phyloP scores from a whole-genome alignment of 176 grass and related monocot species.

The Phoenix roebelenii region DNA sequence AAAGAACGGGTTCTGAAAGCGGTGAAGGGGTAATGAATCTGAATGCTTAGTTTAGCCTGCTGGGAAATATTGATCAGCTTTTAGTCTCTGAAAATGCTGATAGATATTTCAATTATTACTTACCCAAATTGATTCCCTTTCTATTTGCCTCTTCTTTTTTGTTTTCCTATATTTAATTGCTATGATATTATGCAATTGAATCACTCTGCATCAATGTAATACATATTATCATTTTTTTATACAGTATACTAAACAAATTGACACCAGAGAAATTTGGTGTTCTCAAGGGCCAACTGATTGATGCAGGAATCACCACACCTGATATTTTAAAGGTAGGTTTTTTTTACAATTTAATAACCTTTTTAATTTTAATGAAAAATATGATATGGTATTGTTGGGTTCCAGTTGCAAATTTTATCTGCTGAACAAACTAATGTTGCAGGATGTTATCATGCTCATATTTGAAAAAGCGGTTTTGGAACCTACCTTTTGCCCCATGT shows the following conservation, averaged over 20 bases:
- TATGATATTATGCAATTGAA: too few relatives aligned
- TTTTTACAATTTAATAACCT: too few relatives aligned
- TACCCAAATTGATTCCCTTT: too few relatives aligned
- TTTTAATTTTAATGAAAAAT: too few relatives aligned
- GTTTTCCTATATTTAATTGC: too few relatives aligned
- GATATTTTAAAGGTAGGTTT: constrained; percentile 4
- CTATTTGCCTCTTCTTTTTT: too few relatives aligned
- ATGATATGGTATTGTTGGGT: too few relatives aligned
- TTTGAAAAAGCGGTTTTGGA: constrained; percentile 90
- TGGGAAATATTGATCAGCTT: too few relatives aligned
- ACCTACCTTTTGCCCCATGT: constrained; percentile 86
- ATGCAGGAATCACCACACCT: background rate
- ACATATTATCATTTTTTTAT: background rate
- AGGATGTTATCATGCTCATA: constrained; percentile 82
- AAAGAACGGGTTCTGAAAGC: constrained; percentile 91
- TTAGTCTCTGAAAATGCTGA: too few relatives aligned
- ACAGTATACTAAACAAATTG: constrained; percentile 3
- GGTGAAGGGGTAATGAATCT: constrained; percentile 76
- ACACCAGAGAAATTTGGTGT: constrained; percentile 2
- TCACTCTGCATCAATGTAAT: too few relatives aligned
- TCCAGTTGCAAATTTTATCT: background rate
- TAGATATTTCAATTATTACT: too few relatives aligned
- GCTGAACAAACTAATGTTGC: constrained; percentile 13
- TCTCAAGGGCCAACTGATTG: constrained; percentile 1
- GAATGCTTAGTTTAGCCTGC: too few relatives aligned